Conservation (phyloP, 179 eudicot species). For the Beta corolliflora region DNA sequence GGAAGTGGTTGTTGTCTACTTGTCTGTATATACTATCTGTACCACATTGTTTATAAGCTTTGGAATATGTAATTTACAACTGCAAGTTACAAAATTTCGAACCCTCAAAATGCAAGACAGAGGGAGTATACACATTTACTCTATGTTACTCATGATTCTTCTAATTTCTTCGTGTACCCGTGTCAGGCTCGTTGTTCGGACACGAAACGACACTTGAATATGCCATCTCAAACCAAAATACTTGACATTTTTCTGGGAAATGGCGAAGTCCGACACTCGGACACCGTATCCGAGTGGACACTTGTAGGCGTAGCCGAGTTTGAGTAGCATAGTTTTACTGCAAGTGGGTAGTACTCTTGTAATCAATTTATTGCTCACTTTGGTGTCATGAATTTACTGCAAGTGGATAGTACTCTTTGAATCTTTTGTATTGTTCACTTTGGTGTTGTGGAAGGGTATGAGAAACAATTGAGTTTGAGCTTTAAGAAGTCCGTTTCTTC, state of each 20-base stretch:
- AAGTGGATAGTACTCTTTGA: neutral
- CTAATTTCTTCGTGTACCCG: too few relatives aligned
- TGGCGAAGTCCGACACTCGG: too few relatives aligned
- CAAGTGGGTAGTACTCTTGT: too few relatives aligned
- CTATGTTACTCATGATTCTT: too few relatives aligned
- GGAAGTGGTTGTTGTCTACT: neutral
- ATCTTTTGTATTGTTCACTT: neutral
- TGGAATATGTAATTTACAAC: neutral
- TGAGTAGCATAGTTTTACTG: too few relatives aligned
- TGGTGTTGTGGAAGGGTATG: neutral
- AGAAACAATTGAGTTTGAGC: neutral
- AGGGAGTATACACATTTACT: neutral
- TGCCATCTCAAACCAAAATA: too few relatives aligned
- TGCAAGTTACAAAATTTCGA: neutral
- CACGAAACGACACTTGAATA: too few relatives aligned
- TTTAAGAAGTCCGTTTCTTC: neutral
- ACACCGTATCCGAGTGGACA: too few relatives aligned
- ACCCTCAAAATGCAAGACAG: neutral
- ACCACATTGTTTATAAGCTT: neutral
- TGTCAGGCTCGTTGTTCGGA: too few relatives aligned
- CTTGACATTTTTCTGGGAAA: too few relatives aligned
- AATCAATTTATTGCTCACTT: too few relatives aligned
- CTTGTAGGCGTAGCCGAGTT: too few relatives aligned
- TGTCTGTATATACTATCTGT: neutral
- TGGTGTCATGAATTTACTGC: neutral